Base-by-base conservation (phyloP, 495 filamentous ascomycete genomes). In the Penicillium tannophilum region DNA sequence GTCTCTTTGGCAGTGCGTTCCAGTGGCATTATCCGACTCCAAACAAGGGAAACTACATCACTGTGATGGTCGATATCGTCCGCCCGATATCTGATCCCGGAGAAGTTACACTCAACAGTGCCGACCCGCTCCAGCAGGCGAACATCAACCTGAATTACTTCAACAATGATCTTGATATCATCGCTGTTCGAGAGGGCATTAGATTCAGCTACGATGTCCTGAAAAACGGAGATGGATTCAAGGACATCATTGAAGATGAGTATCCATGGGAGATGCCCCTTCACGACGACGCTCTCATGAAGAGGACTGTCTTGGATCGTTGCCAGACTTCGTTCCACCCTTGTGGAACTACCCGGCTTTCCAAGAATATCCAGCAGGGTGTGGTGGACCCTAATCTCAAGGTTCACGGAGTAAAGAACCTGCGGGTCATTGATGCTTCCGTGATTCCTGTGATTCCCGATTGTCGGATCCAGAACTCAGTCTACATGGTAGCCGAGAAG, bases 71-170 rank as follows among this genome's bases (percentile, higher is more conserved):
- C 9, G 82, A 87, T 60, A 72, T 87, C 42, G 68, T 47, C 5
- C 45, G 23, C 4, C 45, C 45, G 12, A 20, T 47, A n/a, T 47
- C 45, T 6, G 23, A 47, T 85, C 5, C 9, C 0, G 69, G 79
- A 20, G 71, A 77, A 26, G 81, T 86, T 0, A 79, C 73, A 23
- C 73, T 87, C n/a, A 76, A 78, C 62, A 79, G 73, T 51, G 58
- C 75, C 11, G 69, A 85, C 58, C 75, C 83, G 4, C 65, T 82
- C 0, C 71, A 68, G 51, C 79, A 82, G 62, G 72, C 84, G 1
- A 76, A 81, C 57, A 78, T 86, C 70, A 84, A 85, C 59, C 68
- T 85, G 41, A 84, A 85, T 63, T 85, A 82, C 74, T 84, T 85
- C 65, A 68, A 59, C 24, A 67, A 82, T 35, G 78, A 82, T 30